Evolutionary conservation across 768 basidiomycete species (phyloP).

Genomic region (Udeniomyces megalosporus): DNA sequence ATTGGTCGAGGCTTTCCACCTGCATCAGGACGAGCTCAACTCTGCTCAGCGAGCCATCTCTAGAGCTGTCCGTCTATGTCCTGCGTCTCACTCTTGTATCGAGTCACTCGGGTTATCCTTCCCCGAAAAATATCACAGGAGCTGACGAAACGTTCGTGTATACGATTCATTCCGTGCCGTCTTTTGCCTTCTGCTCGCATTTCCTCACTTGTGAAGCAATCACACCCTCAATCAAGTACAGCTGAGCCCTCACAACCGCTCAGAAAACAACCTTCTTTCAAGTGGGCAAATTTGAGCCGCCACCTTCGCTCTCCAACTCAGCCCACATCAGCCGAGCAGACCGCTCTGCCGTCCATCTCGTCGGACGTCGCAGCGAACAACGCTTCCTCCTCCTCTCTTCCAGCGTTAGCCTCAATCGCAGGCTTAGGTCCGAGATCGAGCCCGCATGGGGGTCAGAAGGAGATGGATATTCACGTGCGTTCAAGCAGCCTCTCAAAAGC

Average conservation of each 20-base stretch:
- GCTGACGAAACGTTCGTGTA: too few relatives aligned
- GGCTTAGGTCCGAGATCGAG: too few relatives aligned
- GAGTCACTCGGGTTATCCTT: too few relatives aligned
- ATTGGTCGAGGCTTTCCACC: conserved; percentile 42
- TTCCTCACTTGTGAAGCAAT: not conserved
- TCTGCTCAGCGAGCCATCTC: conserved; percentile 3
- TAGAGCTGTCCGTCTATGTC: not conserved
- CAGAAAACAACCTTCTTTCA: conserved; percentile 63
- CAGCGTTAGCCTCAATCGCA: too few relatives aligned
- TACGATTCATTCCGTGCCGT: too few relatives aligned
- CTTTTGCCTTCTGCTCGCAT: not conserved
- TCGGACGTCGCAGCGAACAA: too few relatives aligned
- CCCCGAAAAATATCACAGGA: too few relatives aligned
- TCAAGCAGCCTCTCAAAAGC: too few relatives aligned
- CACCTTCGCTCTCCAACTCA: conserved; percentile 68
- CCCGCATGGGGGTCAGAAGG: too few relatives aligned
- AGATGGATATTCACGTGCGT: too few relatives aligned
- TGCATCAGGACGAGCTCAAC: conserved; percentile 18
- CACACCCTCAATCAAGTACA: not conserved
- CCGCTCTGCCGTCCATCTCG: conserved; percentile 34
- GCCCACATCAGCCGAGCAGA: conserved; percentile 36
- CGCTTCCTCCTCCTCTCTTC: too few relatives aligned
- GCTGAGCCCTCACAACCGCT: conserved; percentile 24
- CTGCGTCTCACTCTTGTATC: not conserved
- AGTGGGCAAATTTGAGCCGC: conserved; percentile 71